Evolutionary conservation across 345 rosid genomes (phyloP).

Genomic region (Euphorbia pulcherrima): DNA sequence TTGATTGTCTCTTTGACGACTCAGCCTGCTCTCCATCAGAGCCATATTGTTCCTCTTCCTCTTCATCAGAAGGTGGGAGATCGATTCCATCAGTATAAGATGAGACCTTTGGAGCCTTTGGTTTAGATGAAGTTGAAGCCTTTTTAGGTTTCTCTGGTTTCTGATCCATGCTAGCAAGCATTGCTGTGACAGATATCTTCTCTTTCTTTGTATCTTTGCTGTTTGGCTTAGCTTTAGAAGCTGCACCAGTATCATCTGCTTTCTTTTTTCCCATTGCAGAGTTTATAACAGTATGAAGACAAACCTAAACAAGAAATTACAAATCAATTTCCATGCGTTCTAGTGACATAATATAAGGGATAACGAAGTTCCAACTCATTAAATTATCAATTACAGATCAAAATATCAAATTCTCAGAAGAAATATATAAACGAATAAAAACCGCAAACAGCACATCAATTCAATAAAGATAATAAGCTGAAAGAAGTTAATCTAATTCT

Average conservation of each 20-base stretch:
- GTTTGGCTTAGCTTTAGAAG: slow-evolving; percentile 45
- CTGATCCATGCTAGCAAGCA: slow-evolving; percentile 83
- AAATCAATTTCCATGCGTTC: not conserved
- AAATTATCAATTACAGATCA: not conserved
- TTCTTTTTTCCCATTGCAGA: slow-evolving; percentile 75
- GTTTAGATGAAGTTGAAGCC: slow-evolving; percentile 50
- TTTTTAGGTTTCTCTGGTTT: slow-evolving; percentile 73
- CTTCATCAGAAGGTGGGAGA: slow-evolving; percentile 89
- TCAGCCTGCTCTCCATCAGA: slow-evolving; percentile 49
- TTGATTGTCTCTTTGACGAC: slow-evolving; percentile 17
- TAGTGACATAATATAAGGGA: not conserved
- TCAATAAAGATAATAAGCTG: not conserved
- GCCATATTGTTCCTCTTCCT: slow-evolving; percentile 37
- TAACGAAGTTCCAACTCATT: not conserved
- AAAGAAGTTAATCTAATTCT: not conserved
- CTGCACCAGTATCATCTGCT: slow-evolving; percentile 44
- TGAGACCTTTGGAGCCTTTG: slow-evolving; percentile 45
- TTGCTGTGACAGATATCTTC: slow-evolving; percentile 66
- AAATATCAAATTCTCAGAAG: not conserved
- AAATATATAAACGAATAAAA: not conserved
- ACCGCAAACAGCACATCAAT: not conserved
- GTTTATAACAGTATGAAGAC: not conserved
- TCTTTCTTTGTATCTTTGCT: slow-evolving; percentile 59
- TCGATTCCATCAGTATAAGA: slow-evolving; percentile 79
- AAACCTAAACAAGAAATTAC: not conserved